These are phyloP conservation scores for Fusarium pseudocircinatum DNA, from an alignment of 2,329 filamentous ascomycete genomes.

Conservation along the genomic window DNA sequence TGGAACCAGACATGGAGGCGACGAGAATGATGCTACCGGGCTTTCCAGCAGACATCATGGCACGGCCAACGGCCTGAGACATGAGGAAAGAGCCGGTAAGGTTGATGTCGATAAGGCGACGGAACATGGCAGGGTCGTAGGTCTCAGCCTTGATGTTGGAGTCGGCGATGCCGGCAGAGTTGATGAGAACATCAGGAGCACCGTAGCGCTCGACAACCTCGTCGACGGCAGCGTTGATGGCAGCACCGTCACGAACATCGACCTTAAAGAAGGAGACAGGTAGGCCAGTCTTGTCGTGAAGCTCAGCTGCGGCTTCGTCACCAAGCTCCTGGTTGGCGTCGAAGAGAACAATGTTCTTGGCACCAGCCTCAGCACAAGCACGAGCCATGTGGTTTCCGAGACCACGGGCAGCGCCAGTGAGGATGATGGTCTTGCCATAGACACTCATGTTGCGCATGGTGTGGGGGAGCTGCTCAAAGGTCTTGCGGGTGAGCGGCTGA, in stretches of 20 bases:
- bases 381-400: slow-evolving; percentile 83
- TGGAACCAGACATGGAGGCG: slow-evolving; percentile 82
- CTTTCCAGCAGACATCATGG: slow-evolving; percentile 78
- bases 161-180: slow-evolving; percentile 82
- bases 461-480: slow-evolving; percentile 66
- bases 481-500: slow-evolving; percentile 61
- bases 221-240: slow-evolving; percentile 75
- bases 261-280: slow-evolving; percentile 82
- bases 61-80: slow-evolving; percentile 74
- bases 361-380: slow-evolving; percentile 79
- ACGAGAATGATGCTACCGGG: slow-evolving; percentile 80
- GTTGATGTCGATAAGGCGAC: slow-evolving; percentile 83
- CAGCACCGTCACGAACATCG: slow-evolving; percentile 76
- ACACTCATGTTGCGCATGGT: slow-evolving; percentile 77
- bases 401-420: slow-evolving; percentile 80
- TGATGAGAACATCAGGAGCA: slow-evolving; percentile 78
- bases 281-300: slow-evolving; percentile 77
- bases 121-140: slow-evolving; percentile 81
- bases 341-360: slow-evolving; percentile 78
- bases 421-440: slow-evolving; percentile 74
- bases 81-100: slow-evolving; percentile 82
- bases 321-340: slow-evolving; percentile 81
- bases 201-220: slow-evolving; percentile 74
- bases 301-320: slow-evolving; percentile 73
- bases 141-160: slow-evolving; percentile 85